Evolutionary conservation across 78 protist genomes (phyloP).

Genomic region (Chrysochromulina parva): DNA sequence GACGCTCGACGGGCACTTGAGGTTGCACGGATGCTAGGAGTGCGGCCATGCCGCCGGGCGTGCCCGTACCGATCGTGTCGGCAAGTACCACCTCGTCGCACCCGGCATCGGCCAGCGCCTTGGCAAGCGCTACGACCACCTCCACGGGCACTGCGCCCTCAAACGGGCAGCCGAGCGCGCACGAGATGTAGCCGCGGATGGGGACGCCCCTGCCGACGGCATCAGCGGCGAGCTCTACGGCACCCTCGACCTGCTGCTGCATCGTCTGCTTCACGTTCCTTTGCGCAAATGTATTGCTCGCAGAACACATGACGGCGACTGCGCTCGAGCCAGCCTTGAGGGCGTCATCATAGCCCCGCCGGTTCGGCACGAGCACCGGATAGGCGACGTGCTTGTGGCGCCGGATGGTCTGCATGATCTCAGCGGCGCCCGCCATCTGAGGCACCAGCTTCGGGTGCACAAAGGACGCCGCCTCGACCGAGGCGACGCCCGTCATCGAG

Average conservation of each 20-base stretch:
- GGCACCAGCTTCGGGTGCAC: slow-evolving; percentile 89
- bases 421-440: slow-evolving; percentile 78
- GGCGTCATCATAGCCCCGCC: slow-evolving; percentile 76
- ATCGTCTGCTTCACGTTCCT: slow-evolving; percentile 74
- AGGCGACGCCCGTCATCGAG: slow-evolving; percentile 58
- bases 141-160: slow-evolving; percentile 59
- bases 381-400: slow-evolving; percentile 58
- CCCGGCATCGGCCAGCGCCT: slow-evolving; percentile 72
- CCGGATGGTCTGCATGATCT: slow-evolving; percentile 38
- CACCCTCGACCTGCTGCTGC: slow-evolving; percentile 74
- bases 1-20: background rate
- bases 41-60: slow-evolving; percentile 62
- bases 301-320: slow-evolving; percentile 81
- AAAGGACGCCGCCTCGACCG: slow-evolving; percentile 84
- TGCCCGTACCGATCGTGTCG: slow-evolving; percentile 94
- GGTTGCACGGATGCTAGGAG: background rate
- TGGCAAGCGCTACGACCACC: slow-evolving; percentile 66
- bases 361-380: slow-evolving; percentile 87
- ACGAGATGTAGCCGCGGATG: slow-evolving; percentile 71
- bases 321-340: slow-evolving; percentile 69
- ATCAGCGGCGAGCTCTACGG: slow-evolving; percentile 49
- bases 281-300: slow-evolving; percentile 75
- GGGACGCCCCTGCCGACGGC: background rate
- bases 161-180: slow-evolving; percentile 92
- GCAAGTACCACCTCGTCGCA: slow-evolving; percentile 93